Conservation (phyloP, 345 rosid genomes). For the Rhodamnia rubescens region DNA sequence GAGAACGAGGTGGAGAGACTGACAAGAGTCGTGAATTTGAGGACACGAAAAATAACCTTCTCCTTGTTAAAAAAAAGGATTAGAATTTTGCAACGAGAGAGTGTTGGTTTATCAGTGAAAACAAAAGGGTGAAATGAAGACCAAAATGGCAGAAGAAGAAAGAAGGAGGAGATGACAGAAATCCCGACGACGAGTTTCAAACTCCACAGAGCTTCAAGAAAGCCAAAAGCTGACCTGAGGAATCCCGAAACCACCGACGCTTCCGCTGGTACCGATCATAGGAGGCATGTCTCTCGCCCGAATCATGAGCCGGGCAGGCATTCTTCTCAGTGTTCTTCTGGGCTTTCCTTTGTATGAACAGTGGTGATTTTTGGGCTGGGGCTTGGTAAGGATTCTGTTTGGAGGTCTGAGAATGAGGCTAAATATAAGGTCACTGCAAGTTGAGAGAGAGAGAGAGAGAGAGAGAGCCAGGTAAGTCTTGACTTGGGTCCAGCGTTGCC, state of each 20-base stretch:
- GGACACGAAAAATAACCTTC: neutral
- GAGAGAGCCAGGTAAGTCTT: neutral
- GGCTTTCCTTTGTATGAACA: neutral
- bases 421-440: neutral
- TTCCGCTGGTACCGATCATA: constrained; percentile 26
- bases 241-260: constrained; percentile 30
- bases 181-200: neutral
- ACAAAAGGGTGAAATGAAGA: neutral
- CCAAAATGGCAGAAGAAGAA: neutral
- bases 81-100: neutral
- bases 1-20: neutral
- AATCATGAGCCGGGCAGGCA: constrained; percentile 54
- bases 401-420: neutral
- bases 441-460: neutral
- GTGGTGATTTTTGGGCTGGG: neutral
- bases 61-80: neutral
- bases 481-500: neutral
- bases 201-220: neutral
- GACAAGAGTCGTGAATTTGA: neutral
- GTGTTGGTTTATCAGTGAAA: neutral
- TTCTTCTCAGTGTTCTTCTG: neutral
- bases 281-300: constrained; percentile 49
- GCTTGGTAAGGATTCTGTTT: neutral
- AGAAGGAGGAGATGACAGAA: neutral
- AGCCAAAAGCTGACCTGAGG: constrained; percentile 31